A percentile compares a stretch with the other conserved stretches of the same genome.
Evolutionary conservation across 257 asterid species (phyloP).

Genomic region (Echium plantagineum): DNA sequence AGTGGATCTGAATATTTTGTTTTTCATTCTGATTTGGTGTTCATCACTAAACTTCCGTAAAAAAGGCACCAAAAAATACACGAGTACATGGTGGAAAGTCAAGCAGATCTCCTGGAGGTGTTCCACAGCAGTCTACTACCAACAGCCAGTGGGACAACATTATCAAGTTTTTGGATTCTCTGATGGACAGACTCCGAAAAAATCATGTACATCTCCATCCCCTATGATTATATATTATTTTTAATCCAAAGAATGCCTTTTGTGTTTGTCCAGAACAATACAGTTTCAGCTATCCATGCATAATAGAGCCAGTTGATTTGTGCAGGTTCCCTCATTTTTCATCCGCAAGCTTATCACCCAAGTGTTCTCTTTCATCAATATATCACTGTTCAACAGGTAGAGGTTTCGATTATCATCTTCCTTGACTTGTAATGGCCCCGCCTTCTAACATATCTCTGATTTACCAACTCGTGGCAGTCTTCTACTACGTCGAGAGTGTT

Average conservation of each 20-base stretch:
- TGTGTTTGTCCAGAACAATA: neutral
- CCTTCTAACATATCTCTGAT: neutral
- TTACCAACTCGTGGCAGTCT: constrained; percentile 35
- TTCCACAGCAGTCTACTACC: constrained; percentile 62
- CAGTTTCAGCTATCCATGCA: neutral
- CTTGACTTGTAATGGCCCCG: neutral
- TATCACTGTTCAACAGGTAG: constrained; percentile 85
- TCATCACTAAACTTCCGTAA: neutral
- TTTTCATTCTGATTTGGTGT: neutral
- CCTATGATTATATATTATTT: neutral
- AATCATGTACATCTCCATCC: constrained; percentile 44
- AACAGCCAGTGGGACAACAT: constrained; percentile 93
- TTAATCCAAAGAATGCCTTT: neutral
- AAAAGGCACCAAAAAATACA: constrained; percentile 78
- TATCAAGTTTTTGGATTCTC: constrained; percentile 79
- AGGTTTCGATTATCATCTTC: neutral
- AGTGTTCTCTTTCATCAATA: constrained; percentile 92
- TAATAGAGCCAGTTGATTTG: constrained; percentile 13
- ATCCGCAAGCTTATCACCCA: constrained; percentile 95
- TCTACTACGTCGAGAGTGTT: constrained; percentile 96
- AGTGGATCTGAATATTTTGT: no score
- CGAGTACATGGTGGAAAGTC: constrained; percentile 97
- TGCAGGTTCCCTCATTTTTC: constrained; percentile 95
- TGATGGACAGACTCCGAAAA: constrained; percentile 61
- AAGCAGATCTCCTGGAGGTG: constrained; percentile 73